Evolutionary conservation across 176 grass and related monocot species (phyloP).

Genomic region (Aechmea fasciata): DNA sequence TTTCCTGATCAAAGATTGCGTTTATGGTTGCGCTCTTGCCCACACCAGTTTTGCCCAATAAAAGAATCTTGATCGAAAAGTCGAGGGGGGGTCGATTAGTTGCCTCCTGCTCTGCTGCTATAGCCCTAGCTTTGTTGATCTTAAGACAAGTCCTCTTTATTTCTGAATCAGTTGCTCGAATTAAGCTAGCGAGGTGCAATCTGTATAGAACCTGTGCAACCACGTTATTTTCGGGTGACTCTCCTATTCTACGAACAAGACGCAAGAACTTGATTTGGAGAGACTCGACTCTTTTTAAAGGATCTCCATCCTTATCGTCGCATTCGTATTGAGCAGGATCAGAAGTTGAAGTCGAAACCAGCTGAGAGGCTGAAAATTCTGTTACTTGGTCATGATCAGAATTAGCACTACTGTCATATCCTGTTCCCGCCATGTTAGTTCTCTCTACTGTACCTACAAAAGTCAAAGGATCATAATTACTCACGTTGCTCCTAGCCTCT

Average conservation of each 20-base stretch:
- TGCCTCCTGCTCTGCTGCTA: constrained; percentile 49
- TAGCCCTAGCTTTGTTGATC: constrained; percentile 43
- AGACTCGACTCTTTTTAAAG: constrained; percentile 43
- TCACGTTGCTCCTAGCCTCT: background rate
- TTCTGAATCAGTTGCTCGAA: constrained; percentile 57
- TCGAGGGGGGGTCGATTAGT: constrained; percentile 33
- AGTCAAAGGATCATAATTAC: background rate
- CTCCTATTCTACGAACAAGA: constrained; percentile 39
- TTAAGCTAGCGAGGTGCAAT: constrained; percentile 63
- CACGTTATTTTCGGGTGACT: constrained; percentile 37
- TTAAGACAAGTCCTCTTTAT: constrained; percentile 39
- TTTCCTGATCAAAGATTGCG: constrained; percentile 50
- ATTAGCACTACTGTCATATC: constrained; percentile 16
- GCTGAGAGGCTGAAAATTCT: constrained; percentile 20
- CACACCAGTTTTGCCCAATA: constrained; percentile 60
- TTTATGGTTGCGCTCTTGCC: constrained; percentile 73
- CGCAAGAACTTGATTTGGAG: constrained; percentile 77
- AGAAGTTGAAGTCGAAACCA: constrained; percentile 24
- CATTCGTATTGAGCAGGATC: constrained; percentile 19
- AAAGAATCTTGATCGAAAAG: constrained; percentile 53
- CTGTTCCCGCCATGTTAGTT: constrained; percentile 11
- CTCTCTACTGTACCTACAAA: constrained; percentile 26
- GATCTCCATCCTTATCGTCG: constrained; percentile 23
- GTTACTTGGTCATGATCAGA: constrained; percentile 6
- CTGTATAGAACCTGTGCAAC: constrained; percentile 70